phyloP scores from a whole-genome alignment of 2,329 filamentous ascomycete species.

The Piedraia hortae region DNA sequence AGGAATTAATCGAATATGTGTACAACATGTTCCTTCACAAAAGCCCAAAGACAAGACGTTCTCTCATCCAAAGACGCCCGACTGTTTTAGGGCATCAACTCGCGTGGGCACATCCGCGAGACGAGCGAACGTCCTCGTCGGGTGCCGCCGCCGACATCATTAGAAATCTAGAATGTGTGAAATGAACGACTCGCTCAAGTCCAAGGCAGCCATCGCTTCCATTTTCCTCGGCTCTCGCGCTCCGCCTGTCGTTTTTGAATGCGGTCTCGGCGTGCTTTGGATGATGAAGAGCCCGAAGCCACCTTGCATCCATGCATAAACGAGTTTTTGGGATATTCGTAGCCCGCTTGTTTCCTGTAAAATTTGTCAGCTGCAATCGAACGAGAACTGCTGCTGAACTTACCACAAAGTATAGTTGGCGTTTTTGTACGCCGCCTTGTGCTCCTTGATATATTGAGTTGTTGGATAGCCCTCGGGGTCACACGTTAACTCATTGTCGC shows the following conservation, averaged over 20 bases:
- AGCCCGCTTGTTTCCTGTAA: conserved; percentile 21
- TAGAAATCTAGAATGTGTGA: too few relatives aligned
- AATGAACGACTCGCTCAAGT: too few relatives aligned
- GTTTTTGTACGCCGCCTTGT: conserved; percentile 33
- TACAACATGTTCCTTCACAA: too few relatives aligned
- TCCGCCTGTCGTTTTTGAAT: conserved; percentile 3
- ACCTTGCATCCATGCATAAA: conserved; percentile 28
- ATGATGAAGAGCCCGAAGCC: conserved; percentile 2
- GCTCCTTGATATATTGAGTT: conserved; percentile 35
- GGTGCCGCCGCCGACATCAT: too few relatives aligned
- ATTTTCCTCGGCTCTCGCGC: conserved; percentile 2
- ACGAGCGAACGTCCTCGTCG: too few relatives aligned
- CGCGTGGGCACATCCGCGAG: too few relatives aligned
- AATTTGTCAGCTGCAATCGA: conserved; percentile 1
- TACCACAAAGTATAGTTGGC: conserved; percentile 37
- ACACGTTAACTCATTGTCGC: conserved; percentile 29
- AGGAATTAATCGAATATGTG: too few relatives aligned
- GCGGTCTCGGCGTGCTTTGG: conserved; percentile 2
- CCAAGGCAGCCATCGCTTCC: conserved; percentile 5
- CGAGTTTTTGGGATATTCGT: conserved; percentile 32
- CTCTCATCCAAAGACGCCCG: too few relatives aligned
- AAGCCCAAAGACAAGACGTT: too few relatives aligned
- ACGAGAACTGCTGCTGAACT: conserved; percentile 7
- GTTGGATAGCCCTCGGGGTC: conserved; percentile 40
- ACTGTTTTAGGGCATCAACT: too few relatives aligned